Evolutionary conservation across 768 basidiomycete species (phyloP), one percentile per base, ranked within the genome.

Genomic region (Strobilomyces dryophilus): DNA sequence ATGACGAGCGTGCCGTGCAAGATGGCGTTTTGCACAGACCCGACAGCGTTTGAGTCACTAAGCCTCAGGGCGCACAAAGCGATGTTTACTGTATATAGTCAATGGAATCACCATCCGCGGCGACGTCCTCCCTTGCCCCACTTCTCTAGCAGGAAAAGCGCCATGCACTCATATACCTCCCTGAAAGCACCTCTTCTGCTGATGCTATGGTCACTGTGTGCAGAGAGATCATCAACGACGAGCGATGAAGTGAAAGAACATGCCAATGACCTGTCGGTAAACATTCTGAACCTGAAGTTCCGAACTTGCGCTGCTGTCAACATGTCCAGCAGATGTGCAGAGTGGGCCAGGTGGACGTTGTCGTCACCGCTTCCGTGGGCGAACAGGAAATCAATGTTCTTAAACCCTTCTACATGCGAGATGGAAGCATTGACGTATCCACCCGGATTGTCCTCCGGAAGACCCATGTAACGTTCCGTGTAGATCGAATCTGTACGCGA

Each of bases 381-480:
- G 29, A 29, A 29, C 29, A 29, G 29, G 5, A 29, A 29, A 29
- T 29, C 29, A 95, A 86, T 78, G 52, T 88, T 75, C 57, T 80
- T 73, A 77, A 98, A 99, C 4, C 85, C 92, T 10, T 85, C 86
- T 45, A 97, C 92, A 64, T 91, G 85, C 51, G 87, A 84, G 50
- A 99, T 87, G 0, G 91, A 90, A 17, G 90, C 88, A 45, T 87
- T 92, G 60, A 87, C 71, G 74, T 99, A 99, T n/a, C 97, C 97
- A 1, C 74, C 83, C 0, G 80, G 80, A 67, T 98, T 98, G 10
- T 80, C 71, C 15, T 76, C 67, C 0, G 94, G 94, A 24, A 89
- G 78, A 59, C 84, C 83, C 94, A 98, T 94, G 76, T 98, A 98
- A 17, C 97, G 85, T 61, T 99, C 97, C 2, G 97, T 99, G 69